These are phyloP conservation scores for Daldinia sp. DNA, from an alignment of 2,329 filamentous ascomycete genomes.

Conservation along the genomic window DNA sequence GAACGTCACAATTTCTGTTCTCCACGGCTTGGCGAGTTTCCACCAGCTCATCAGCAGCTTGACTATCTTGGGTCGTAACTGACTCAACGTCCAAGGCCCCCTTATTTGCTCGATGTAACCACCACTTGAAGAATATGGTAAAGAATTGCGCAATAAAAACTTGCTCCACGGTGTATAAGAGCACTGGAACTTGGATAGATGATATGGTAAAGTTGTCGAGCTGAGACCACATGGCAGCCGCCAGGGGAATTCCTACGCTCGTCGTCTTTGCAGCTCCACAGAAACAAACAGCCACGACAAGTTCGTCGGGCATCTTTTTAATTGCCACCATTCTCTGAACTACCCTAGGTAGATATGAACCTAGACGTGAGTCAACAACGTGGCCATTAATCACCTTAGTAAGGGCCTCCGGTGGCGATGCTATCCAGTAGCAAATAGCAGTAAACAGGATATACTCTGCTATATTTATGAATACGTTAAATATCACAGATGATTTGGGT, in stretches of 20 bases:
- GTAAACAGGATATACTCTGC: constrained; percentile 70
- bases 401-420: constrained; percentile 52
- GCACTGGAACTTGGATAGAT: constrained; percentile 69
- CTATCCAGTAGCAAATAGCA: constrained; percentile 63
- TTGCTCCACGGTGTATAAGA: constrained; percentile 69
- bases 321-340: constrained; percentile 53
- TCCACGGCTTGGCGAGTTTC: neutral
- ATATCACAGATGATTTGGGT: constrained; percentile 67
- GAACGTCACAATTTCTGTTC: neutral
- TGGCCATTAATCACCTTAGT: constrained; percentile 46
- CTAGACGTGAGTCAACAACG: constrained; percentile 46
- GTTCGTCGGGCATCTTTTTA: constrained; percentile 63
- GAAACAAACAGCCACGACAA: constrained; percentile 76
- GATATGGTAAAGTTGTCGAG: constrained; percentile 62
- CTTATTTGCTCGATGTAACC: constrained; percentile 48
- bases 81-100: constrained; percentile 37
- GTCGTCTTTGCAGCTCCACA: constrained; percentile 78
- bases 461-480: constrained; percentile 74
- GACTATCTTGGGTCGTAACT: constrained; percentile 11
- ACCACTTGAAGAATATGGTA: constrained; percentile 55
- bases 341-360: constrained; percentile 41
- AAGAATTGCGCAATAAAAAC: constrained; percentile 48
- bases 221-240: constrained; percentile 71
- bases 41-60: constrained; percentile 9
- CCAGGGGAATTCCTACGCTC: constrained; percentile 72